Conservation (phyloP, 768 basidiomycete species). For the Trametes sanguinea region DNA sequence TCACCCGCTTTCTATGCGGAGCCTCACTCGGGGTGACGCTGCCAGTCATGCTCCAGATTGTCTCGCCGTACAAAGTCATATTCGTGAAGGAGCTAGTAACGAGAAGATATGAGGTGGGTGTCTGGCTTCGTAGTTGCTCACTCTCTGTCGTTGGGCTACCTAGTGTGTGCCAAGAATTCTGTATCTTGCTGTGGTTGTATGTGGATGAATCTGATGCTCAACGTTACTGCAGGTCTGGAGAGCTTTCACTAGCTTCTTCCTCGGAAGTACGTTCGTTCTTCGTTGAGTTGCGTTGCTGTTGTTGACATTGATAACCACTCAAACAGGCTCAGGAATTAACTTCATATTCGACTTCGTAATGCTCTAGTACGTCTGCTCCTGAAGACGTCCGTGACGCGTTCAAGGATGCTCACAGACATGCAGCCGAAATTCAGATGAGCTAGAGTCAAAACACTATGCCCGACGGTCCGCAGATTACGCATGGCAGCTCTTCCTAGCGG, state of each 20-base stretch:
- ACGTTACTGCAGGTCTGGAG: constrained; percentile 61
- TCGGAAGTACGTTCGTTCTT: constrained; percentile 50
- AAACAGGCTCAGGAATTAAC: constrained; percentile 49
- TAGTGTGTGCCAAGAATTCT: no score
- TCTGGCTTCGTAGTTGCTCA: background rate
- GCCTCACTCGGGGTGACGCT: constrained; percentile 64
- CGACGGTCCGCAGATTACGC: constrained; percentile 72
- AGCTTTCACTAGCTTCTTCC: constrained; percentile 70
- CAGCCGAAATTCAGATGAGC: constrained; percentile 64
- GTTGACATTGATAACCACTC: background rate
- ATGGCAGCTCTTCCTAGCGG: constrained; percentile 66
- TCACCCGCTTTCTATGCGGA: constrained; percentile 69
- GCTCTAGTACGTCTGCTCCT: constrained; percentile 56
- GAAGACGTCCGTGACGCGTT: background rate
- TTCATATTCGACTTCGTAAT: constrained; percentile 70
- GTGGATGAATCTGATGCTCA: no score
- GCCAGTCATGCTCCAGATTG: constrained; percentile 54
- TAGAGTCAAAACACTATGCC: constrained; percentile 63
- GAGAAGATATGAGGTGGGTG: constrained; percentile 53
- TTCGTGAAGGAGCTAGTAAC: constrained; percentile 52
- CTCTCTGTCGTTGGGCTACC: no score
- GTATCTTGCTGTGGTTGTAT: no score
- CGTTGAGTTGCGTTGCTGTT: background rate
- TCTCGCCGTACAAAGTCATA: constrained; percentile 54
- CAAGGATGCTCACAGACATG: background rate